Conservation (phyloP, 2,329 filamentous ascomycete species). For the Hortaea werneckii region DNA sequence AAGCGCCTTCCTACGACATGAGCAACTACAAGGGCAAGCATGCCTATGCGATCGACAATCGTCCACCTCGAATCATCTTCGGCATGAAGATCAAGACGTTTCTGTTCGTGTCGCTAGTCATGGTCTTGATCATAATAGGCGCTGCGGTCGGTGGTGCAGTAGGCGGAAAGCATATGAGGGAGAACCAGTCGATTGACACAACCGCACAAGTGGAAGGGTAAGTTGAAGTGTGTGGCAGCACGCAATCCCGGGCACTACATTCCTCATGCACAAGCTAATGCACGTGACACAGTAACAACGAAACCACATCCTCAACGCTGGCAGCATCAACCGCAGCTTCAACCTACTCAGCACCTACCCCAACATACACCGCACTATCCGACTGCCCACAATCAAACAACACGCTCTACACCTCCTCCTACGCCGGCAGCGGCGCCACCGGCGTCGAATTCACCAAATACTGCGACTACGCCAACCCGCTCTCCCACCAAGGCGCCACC, state of each 20-base stretch:
- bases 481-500: slow-evolving; percentile 10
- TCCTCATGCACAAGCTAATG: slow-evolving; percentile 9
- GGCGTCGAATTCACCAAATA: slow-evolving; percentile 23
- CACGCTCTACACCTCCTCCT: slow-evolving; percentile 21
- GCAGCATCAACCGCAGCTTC: slow-evolving; percentile 9
- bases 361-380: slow-evolving; percentile 23
- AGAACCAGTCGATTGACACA: slow-evolving; percentile 4
- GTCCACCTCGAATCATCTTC: slow-evolving; percentile 29
- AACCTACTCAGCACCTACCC: slow-evolving; percentile 20
- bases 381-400: slow-evolving; percentile 23
- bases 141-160: slow-evolving; percentile 29
- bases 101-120: slow-evolving; percentile 22
- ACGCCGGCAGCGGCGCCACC: slow-evolving; percentile 6
- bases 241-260: not conserved
- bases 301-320: slow-evolving; percentile 9
- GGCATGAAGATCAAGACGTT: slow-evolving; percentile 29
- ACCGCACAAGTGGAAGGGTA: not conserved
- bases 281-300: slow-evolving; percentile 5
- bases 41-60: slow-evolving; percentile 15
- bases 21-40: slow-evolving; percentile 13
- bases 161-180: slow-evolving; percentile 20
- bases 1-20: slow-evolving; percentile 15
- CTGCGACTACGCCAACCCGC: slow-evolving; percentile 23
- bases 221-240: not conserved
- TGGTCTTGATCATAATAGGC: slow-evolving; percentile 24